Percentiles rank a stretch among this genome's conserved stretches.
These are phyloP conservation scores for Penicillium sp. DNA, from an alignment of 2,329 filamentous ascomycete species.

Conservation along the genomic window DNA sequence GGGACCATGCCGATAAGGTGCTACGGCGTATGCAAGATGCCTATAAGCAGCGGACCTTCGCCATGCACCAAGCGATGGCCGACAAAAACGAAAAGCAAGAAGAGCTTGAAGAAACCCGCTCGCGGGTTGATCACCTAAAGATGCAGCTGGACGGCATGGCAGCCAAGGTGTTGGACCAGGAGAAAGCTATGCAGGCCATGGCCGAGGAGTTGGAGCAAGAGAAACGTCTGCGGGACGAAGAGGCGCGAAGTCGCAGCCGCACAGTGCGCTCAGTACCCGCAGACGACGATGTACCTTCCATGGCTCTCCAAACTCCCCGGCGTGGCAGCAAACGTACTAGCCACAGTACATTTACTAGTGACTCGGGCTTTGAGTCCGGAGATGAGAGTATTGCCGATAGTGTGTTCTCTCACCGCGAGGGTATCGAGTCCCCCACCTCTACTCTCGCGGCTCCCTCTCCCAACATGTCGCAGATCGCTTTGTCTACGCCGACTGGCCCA, in stretches of 20 bases:
- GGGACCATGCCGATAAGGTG: constrained; percentile 57
- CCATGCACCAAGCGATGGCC: constrained; percentile 53
- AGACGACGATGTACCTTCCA: constrained; percentile 36
- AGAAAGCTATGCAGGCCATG: constrained; percentile 56
- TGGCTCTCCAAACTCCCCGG: constrained; percentile 36
- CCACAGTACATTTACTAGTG: constrained; percentile 47
- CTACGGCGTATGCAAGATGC: constrained; percentile 57
- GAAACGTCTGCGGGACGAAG: constrained; percentile 41
- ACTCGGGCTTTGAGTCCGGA: constrained; percentile 63
- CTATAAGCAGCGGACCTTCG: constrained; percentile 55
- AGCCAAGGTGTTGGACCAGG: constrained; percentile 56
- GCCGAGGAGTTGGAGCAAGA: constrained; percentile 51
- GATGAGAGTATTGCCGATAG: constrained; percentile 54
- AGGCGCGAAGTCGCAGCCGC: constrained; percentile 37
- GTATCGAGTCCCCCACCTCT: constrained; percentile 36
- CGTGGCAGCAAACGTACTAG: constrained; percentile 41
- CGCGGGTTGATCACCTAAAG: constrained; percentile 59
- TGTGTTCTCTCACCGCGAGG: constrained; percentile 46
- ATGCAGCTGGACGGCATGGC: constrained; percentile 63
- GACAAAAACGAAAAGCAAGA: constrained; percentile 61
- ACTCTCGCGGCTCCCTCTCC: constrained; percentile 38
- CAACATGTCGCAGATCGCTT: constrained; percentile 37
- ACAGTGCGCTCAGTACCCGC: constrained; percentile 31
- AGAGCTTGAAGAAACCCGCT: constrained; percentile 62
- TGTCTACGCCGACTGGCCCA: constrained; percentile 32